Evolutionary conservation across 495 filamentous ascomycete species (phyloP).

Genomic region (Penicillium cosmopolitanum): DNA sequence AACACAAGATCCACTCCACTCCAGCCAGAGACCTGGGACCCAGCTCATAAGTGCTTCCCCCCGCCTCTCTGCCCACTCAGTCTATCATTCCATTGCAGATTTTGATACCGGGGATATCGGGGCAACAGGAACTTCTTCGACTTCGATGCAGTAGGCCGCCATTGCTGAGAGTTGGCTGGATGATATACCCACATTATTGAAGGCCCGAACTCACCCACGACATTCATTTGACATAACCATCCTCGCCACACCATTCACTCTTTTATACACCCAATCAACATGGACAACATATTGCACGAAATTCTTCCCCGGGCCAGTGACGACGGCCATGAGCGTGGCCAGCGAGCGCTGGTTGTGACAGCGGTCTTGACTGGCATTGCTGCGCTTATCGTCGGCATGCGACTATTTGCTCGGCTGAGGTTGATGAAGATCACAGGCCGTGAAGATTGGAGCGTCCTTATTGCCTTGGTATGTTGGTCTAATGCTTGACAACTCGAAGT

Average conservation of each 20-base stretch:
- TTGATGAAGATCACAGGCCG: conserved; percentile 42
- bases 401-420: conserved; percentile 37
- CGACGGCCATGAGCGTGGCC: conserved; percentile 30
- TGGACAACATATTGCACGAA: conserved; percentile 25
- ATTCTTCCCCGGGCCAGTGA: conserved; percentile 24
- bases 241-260: conserved; percentile 6
- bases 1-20: conserved; percentile 21
- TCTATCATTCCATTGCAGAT: background rate
- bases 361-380: conserved; percentile 36
- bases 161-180: conserved; percentile 4
- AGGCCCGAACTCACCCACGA: background rate
- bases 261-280: conserved; percentile 13
- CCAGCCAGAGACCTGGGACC: background rate
- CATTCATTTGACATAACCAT: conserved; percentile 18
- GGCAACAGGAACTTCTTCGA: background rate
- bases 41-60: conserved; percentile 7
- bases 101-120: background rate
- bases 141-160: background rate
- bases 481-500: background rate
- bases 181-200: background rate
- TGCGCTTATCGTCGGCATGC: conserved; percentile 35
- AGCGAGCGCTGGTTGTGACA: conserved; percentile 42
- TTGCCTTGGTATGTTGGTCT: conserved; percentile 27
- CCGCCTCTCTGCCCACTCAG: conserved; percentile 5
- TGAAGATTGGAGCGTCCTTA: conserved; percentile 42